Evolutionary conservation across 495 filamentous ascomycete species (phyloP), one percentile per base, ranked within the genome.

Genomic region (Penicillium ochrochloron): DNA sequence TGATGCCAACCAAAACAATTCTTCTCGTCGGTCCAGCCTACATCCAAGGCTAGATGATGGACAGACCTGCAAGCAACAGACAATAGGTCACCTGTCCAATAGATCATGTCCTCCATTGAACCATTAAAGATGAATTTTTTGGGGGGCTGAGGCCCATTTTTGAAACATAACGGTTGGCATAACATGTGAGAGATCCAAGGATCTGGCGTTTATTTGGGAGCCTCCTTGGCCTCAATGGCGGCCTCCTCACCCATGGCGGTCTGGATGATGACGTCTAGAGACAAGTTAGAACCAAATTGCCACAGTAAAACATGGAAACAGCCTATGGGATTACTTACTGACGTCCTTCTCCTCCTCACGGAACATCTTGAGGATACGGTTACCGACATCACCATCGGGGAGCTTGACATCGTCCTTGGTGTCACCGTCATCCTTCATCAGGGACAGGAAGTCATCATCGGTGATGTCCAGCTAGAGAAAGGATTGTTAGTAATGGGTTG

Each of bases 181-280:
- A 72, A 73, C 59, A 74, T 50, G 73, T 70, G 65, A 64, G 57
- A 71, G 34, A 67, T 67, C 67, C 73, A 64, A 66, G 57, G 65
- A 51, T 48, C 70, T 62, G 60, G 66, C 70, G 63, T 72, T 81
- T 76, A 73, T 74, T 75, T 69, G 74, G 73, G 89, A 74, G 90
- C 90, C 81, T 98, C 94, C 87, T 99, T 97, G 81, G 89, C 90
- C 76, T 97, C 93, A 74, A 97, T 91, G 69, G 88, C 91, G 67
- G 86, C 84, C 86, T 97, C 92, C 80, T 98, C 94, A 70, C 90
- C 90, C 95, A 99, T 99, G 76, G 95, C 88, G 65, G 91, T 90
- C 75, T 94, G 90, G 79, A 99, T 85, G 69, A 92, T 91, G 73
- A 98, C 86, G 76, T 92, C 94, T 97, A 67, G 8, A 58, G 19